Base-by-base conservation (phyloP, 2,329 filamentous ascomycete genomes). In the Emmonsiellopsis sp. region DNA sequence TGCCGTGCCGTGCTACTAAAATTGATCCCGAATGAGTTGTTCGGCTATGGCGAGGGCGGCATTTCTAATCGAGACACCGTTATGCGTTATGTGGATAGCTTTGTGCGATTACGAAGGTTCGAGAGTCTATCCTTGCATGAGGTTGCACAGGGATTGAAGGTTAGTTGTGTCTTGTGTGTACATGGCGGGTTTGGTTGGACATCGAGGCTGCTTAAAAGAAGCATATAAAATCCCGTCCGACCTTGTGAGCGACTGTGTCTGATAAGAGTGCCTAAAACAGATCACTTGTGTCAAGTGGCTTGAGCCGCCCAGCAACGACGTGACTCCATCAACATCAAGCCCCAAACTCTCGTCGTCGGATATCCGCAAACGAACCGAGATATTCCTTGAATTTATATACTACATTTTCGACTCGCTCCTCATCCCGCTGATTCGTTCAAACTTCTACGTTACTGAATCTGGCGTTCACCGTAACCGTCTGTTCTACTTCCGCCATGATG, bases 371-470 rank as follows among this genome's bases (percentile, higher is more conserved):
- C 84, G 91, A 9, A 75, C 73, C 31, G 87, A 96, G 63, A 77
- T 97, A 0, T 81, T 96, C 48, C 71, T 83, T 51, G 93, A 98
- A 66, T 84, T 97, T 54, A 63, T 97, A 6, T 97, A 96, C 71
- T 98, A 91, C 66, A 60, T 95, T 3, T 93, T 98, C 62, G 93
- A 98, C 68, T 96, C 91, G 0, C 77, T 96, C 21, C 65, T 98
- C 53, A 87, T 97, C 61, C 92, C 93, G 8, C 77, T 98, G 6
- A 80, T 97, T 47, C 83, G 88, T 36, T 84, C 82, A 57, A 91
- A 93, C 63, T 98, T 98, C 63, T 92, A 97, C 64, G 87, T 96
- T 39, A 98, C 93, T 0, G 93, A 98, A 67, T 93, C 90, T 0
- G 90, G 83, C 57, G 76, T 77, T 1, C 83, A 95, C 64, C 84